phyloP scores from a whole-genome alignment of 2,329 filamentous ascomycete genomes.

The Pyrenochaeta sp. region DNA sequence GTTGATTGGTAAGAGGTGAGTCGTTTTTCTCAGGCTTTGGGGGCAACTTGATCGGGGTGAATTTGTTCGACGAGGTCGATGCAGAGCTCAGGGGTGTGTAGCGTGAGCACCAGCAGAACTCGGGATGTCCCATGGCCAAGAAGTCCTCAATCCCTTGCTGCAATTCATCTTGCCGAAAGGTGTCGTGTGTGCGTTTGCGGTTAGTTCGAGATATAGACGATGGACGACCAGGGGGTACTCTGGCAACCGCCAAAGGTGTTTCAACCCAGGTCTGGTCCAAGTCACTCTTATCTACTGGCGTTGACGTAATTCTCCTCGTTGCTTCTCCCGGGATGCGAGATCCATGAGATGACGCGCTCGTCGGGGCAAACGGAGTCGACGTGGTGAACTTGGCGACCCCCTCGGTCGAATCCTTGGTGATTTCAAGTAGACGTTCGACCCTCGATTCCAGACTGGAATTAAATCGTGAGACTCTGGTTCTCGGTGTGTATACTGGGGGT shows the following conservation, averaged over 20 bases:
- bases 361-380: conserved; percentile 4
- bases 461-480: not conserved
- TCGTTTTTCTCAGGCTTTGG: conserved; percentile 1
- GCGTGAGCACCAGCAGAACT: conserved; percentile 30
- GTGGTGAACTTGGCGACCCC: conserved; percentile 1
- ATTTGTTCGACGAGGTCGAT: not conserved
- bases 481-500: not conserved
- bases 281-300: no score
- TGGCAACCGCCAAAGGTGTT: conserved; percentile 10
- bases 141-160: conserved; percentile 18
- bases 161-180: no score
- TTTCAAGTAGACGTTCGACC: not conserved
- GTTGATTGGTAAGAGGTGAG: not conserved
- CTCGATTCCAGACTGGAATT: not conserved
- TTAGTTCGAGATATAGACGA: not conserved
- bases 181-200: no score
- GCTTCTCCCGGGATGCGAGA: not conserved
- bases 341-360: conserved; percentile 11
- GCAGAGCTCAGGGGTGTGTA: not conserved
- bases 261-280: no score
- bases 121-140: conserved; percentile 29
- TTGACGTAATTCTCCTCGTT: no score
- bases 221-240: not conserved
- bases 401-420: conserved; percentile 2
- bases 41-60: not conserved